These are phyloP conservation scores for Cenchrus purpureus DNA, from an alignment of 176 grass and related monocot species.

Conservation along the genomic window DNA sequence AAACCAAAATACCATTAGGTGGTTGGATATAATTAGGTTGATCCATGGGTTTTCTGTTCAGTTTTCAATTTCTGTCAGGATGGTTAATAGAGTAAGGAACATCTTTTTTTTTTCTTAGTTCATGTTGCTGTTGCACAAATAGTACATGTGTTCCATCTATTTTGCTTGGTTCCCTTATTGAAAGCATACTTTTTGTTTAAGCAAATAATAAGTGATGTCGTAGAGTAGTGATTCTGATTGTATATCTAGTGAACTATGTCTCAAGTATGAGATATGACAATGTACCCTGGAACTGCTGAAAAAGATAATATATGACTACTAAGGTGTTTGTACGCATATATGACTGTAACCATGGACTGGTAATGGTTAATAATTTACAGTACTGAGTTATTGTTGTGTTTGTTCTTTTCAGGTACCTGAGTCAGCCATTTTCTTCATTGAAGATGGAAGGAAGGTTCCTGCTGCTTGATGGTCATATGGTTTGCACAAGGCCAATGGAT, in stretches of 20 bases:
- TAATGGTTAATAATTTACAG: neutral
- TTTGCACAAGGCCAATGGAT: constrained; percentile 32
- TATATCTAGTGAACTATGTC: neutral
- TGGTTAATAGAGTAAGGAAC: neutral
- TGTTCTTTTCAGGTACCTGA: constrained; percentile 66
- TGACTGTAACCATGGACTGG: neutral
- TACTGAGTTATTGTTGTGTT: neutral
- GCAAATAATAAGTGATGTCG: neutral
- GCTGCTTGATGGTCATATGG: constrained; percentile 61
- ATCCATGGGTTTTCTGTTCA: neutral
- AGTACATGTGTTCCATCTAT: neutral
- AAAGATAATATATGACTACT: neutral
- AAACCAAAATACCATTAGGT: neutral
- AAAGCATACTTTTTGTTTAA: neutral
- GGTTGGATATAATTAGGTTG: neutral
- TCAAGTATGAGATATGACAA: neutral
- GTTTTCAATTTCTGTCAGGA: neutral
- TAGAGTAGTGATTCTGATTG: neutral
- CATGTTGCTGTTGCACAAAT: neutral
- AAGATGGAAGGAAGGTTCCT: constrained; percentile 91
- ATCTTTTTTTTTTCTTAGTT: neutral
- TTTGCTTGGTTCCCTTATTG: neutral
- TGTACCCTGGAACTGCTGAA: neutral
- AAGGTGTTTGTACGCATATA: neutral
- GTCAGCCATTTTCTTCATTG: constrained; percentile 94